Percentiles rank a stretch among this genome's conserved stretches.
Evolutionary conservation across 768 basidiomycete species (phyloP).

Genomic region (Russula abietina): DNA sequence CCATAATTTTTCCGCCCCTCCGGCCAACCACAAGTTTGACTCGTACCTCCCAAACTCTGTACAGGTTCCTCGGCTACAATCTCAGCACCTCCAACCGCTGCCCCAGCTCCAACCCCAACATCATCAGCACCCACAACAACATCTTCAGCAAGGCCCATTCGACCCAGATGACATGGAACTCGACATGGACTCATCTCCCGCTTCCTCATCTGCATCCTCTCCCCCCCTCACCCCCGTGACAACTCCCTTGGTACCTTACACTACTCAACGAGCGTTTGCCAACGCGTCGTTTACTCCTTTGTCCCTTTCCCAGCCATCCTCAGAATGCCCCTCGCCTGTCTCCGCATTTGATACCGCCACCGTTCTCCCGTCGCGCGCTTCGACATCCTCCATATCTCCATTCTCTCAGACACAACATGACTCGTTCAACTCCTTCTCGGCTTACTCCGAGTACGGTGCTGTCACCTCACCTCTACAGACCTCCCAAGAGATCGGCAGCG

Average conservation of each 20-base stretch:
- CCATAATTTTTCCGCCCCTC: conserved; percentile 16
- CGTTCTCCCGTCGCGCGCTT: conserved; percentile 45
- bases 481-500: conserved; percentile 28
- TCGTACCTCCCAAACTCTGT: neutral
- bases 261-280: conserved; percentile 21
- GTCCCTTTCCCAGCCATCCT: conserved; percentile 30
- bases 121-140: conserved; percentile 26
- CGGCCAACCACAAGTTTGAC: conserved; percentile 16
- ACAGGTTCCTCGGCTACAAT: conserved; percentile 7
- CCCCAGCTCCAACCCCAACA: conserved; percentile 26
- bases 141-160: conserved; percentile 42
- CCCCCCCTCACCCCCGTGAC: conserved; percentile 43
- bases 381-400: conserved; percentile 34
- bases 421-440: conserved; percentile 64
- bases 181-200: conserved; percentile 45
- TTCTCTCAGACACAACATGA: conserved; percentile 38
- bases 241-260: conserved; percentile 36
- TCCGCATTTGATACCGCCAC: conserved; percentile 49
- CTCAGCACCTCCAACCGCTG: conserved; percentile 28
- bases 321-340: conserved; percentile 33
- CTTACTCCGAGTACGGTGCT: conserved; percentile 56
- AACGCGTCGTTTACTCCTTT: conserved; percentile 28
- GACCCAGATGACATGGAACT: conserved; percentile 82
- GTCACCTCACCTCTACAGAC: conserved; percentile 50
- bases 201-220: conserved; percentile 35